Conservation (phyloP, 306 rosid genomes). For the Cercis canadensis region DNA sequence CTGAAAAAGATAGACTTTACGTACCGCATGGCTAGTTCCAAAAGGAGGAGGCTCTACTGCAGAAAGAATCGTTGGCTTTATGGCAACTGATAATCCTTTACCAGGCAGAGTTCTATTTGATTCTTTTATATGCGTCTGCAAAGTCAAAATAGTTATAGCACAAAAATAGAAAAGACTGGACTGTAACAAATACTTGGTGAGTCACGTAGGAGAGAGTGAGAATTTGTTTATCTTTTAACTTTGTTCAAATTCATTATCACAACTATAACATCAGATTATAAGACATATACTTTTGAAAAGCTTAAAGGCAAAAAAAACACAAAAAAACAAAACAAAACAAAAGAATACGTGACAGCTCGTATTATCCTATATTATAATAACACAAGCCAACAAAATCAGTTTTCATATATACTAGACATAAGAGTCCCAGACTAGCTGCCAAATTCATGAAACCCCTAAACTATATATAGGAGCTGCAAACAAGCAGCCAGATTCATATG, state of each 20-base stretch:
- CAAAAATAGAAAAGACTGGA: not conserved
- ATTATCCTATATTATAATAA: no score
- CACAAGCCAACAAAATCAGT: not conserved
- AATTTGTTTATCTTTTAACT: conserved; percentile 16
- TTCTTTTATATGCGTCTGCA: conserved; percentile 76
- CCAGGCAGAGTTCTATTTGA: conserved; percentile 44
- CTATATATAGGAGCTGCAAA: no score
- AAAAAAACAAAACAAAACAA: no score
- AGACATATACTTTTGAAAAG: not conserved
- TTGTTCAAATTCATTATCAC: not conserved
- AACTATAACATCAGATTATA: not conserved
- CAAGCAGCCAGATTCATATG: no score
- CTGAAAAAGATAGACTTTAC: conserved; percentile 36
- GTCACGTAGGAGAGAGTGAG: not conserved
- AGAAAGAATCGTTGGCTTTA: conserved; percentile 51
- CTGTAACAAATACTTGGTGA: not conserved
- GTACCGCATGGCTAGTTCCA: conserved; percentile 73
- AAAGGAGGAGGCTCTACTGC: conserved; percentile 69
- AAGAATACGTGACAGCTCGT: not conserved
- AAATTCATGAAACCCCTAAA: not conserved
- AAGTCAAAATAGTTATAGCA: conserved; percentile 9
- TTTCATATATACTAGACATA: no score
- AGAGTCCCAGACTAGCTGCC: no score
- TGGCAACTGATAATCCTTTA: conserved; percentile 39
- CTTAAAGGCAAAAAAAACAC: not conserved